Evolutionary conservation across 2,329 filamentous ascomycete genomes (phyloP).

Genomic region (Beauveria australis): DNA sequence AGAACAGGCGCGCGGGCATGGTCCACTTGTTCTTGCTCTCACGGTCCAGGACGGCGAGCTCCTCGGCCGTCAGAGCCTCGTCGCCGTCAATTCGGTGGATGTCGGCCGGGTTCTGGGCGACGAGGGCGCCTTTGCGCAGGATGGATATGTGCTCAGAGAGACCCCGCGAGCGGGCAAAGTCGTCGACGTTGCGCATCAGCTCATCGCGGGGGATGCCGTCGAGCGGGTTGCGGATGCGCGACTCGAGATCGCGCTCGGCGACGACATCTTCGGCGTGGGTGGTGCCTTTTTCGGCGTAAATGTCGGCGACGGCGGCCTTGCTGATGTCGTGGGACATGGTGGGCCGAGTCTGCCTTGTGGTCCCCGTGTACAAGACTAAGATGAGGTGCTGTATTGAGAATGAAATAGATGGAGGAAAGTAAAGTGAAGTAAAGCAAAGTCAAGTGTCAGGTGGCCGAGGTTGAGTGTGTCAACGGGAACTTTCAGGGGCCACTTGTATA

Average conservation of each 20-base stretch:
- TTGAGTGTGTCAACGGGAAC: not conserved
- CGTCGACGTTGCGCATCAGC: constrained; percentile 47
- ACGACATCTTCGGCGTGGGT: constrained; percentile 4
- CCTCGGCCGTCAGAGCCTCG: constrained; percentile 49
- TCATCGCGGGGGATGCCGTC: constrained; percentile 42
- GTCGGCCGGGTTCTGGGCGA: constrained; percentile 59
- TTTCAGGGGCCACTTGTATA: not conserved
- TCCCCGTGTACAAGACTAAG: too few relatives aligned
- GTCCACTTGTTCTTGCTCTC: constrained; percentile 62
- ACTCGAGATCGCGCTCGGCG: not conserved
- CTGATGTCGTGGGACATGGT: constrained; percentile 6
- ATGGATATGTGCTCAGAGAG: constrained; percentile 50
- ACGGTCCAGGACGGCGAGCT: constrained; percentile 49
- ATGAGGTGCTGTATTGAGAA: too few relatives aligned
- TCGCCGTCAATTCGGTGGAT: constrained; percentile 49
- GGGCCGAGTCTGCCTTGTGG: not conserved
- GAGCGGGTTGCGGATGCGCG: constrained; percentile 28
- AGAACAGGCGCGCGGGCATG: constrained; percentile 52
- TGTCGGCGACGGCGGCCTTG: constrained; percentile 1
- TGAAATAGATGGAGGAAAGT: too few relatives aligned
- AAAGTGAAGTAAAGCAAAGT: too few relatives aligned
- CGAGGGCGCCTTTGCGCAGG: constrained; percentile 61
- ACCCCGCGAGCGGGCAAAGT: constrained; percentile 52
- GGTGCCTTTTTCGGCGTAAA: constrained; percentile 4
- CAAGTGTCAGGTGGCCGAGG: too few relatives aligned